Evolutionary conservation across 2,329 filamentous ascomycete genomes (phyloP), one percentile per base, ranked within the genome.

Genomic region (Xylariales sp.): DNA sequence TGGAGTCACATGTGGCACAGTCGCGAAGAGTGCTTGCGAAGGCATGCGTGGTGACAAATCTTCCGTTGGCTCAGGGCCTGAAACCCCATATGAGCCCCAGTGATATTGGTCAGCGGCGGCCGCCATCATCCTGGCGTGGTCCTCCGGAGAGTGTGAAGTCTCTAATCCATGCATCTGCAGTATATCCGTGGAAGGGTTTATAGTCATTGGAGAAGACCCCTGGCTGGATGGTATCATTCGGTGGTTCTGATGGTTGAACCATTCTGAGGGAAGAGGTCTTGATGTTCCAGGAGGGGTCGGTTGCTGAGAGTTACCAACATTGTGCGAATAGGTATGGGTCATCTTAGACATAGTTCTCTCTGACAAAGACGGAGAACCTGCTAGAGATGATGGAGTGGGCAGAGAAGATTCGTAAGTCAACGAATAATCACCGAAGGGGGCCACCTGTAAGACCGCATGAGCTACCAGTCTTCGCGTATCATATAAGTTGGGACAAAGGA

Each of bases 311-410:
- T 52, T 58, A 21, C 63, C 56, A n/a, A 63, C 62, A 12, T 57
- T 54, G 51, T 65, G 51, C 41, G 51, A 52, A 46, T 71, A 73
- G 20, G 61, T 56, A 43, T 60, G 57, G 51, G 63, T 59, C 36
- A 64, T 59, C 49, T 73, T 71, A 28, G 46, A 24, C 11, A 52
- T 43, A 40, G 58, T 57, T 38, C 60, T 62, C 42, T 73, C 68
- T 40, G 66, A 62, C 31, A 73, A 50, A 36, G 68, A 67, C 40
- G 73, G 73, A 22, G 73, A 77, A 20, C 60, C 66, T 42, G 64
- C 61, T 35, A 62, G 62, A 34, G 74, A 76, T n/a, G 68, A 66
- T 19, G 74, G 73, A n/a, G 73, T 75, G 36, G 74, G 58, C 42
- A 76, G 60, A 32, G 61, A 63, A 27, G 65, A 55, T 47, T 74